Evolutionary conservation across 768 basidiomycete species (phyloP).

Genomic region (Amanita molliuscula): DNA sequence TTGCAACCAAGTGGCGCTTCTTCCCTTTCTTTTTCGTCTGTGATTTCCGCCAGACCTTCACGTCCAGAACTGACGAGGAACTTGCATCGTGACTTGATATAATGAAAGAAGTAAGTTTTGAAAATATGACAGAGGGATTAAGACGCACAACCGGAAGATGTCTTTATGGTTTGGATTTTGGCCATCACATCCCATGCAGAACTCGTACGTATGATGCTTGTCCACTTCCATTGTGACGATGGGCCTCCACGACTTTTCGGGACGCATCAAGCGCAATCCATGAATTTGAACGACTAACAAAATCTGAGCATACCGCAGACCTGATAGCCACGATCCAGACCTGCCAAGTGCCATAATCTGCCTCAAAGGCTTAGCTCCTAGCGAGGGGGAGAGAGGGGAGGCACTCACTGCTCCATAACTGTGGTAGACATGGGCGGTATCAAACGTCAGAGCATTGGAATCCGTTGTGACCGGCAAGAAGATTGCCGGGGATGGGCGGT

Average conservation of each 20-base stretch:
- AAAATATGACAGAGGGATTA: background rate
- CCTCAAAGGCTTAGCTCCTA: background rate
- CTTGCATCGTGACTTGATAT: slow-evolving; percentile 28
- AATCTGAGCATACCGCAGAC: background rate
- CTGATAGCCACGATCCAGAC: slow-evolving; percentile 9
- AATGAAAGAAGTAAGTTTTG: background rate
- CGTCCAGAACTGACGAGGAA: slow-evolving; percentile 31
- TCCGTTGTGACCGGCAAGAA: background rate
- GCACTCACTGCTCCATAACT: background rate
- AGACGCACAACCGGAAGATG: slow-evolving; percentile 41
- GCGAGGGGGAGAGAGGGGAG: background rate
- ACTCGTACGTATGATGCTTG: slow-evolving; percentile 41
- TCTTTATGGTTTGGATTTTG: slow-evolving; percentile 60
- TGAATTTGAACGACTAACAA: slow-evolving; percentile 29
- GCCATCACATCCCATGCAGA: slow-evolving; percentile 54
- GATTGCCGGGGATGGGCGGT: background rate
- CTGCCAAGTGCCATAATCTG: slow-evolving; percentile 25
- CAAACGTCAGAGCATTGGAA: background rate
- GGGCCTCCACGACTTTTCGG: slow-evolving; percentile 59
- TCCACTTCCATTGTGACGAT: slow-evolving; percentile 50
- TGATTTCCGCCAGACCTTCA: slow-evolving; percentile 48
- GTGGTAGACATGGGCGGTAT: background rate
- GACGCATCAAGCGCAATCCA: slow-evolving; percentile 38
- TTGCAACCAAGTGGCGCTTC: slow-evolving; percentile 45
- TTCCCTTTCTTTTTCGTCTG: slow-evolving; percentile 55